phyloP scores from a whole-genome alignment of 169 alveolate genomes.

The Plasmodium vivax region DNA sequence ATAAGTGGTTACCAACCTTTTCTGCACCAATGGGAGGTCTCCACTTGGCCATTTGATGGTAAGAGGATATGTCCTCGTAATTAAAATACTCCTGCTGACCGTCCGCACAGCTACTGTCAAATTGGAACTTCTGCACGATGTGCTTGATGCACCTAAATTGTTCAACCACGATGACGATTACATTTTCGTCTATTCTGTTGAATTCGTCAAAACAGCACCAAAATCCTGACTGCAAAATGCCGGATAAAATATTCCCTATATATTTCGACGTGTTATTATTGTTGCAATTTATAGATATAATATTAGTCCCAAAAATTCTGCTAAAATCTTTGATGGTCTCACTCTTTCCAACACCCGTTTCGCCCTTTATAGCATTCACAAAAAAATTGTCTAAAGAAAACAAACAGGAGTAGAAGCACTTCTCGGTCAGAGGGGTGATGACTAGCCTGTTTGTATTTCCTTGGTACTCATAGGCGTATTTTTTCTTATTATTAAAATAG shows the following conservation, averaged over 20 bases:
- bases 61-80: constrained; percentile 54
- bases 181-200: constrained; percentile 97
- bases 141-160: constrained; percentile 93
- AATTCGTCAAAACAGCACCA: constrained; percentile 99
- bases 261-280: constrained; percentile 94
- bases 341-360: constrained; percentile 99
- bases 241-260: constrained; percentile 96
- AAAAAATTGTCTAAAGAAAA: constrained; percentile 94
- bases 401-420: constrained; percentile 96
- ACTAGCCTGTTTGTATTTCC: constrained; percentile 97
- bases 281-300: constrained; percentile 96
- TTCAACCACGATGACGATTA: constrained; percentile 96
- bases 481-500: constrained; percentile 94
- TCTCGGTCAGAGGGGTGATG: constrained; percentile 97
- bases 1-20: neutral
- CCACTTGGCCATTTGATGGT: constrained; percentile 18
- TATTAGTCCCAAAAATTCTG: constrained; percentile 95
- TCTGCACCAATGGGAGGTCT: neutral
- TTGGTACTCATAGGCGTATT: constrained; percentile 97
- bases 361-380: constrained; percentile 98
- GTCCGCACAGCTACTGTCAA: neutral
- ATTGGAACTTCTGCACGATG: constrained; percentile 80
- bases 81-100: neutral
- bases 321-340: constrained; percentile 97
- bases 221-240: constrained; percentile 94